Percentiles rank a stretch among this genome's conserved stretches.
phyloP scores from a whole-genome alignment of 257 asterid species.

The Henckelia pumila region DNA sequence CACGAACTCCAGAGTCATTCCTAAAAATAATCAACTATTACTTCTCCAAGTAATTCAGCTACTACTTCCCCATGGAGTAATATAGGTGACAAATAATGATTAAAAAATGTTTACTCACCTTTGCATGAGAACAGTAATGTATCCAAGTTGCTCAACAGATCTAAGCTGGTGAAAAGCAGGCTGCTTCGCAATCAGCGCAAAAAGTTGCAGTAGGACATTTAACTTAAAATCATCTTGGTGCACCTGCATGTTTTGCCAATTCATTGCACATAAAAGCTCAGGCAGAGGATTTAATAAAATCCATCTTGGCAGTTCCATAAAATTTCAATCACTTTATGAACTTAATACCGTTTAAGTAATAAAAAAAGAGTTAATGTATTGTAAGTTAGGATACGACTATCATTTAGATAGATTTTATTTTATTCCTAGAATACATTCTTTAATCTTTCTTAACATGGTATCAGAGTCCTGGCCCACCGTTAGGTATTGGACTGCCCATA shows the following conservation, averaged over 20 bases:
- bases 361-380: too few relatives aligned
- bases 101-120: slow-evolving; percentile 45
- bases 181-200: slow-evolving; percentile 86
- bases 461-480: too few relatives aligned
- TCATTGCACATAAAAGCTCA: slow-evolving; percentile 19
- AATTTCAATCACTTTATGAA: too few relatives aligned
- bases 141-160: slow-evolving; percentile 99
- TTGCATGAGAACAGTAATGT: slow-evolving; percentile 82
- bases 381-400: too few relatives aligned
- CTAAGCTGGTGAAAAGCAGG: slow-evolving; percentile 98
- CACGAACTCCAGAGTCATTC: slow-evolving; percentile 88
- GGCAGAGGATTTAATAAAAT: slow-evolving; percentile 6
- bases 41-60: too few relatives aligned
- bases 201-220: slow-evolving; percentile 83
- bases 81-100: neutral
- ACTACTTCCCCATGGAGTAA: too few relatives aligned
- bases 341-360: too few relatives aligned
- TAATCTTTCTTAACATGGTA: too few relatives aligned
- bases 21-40: slow-evolving; percentile 36
- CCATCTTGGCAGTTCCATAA: slow-evolving; percentile 2
- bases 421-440: too few relatives aligned
- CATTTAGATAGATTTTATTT: too few relatives aligned
- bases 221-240: slow-evolving; percentile 86
- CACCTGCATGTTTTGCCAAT: slow-evolving; percentile 47
- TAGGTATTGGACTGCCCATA: too few relatives aligned